Base-by-base conservation (phyloP, 2,329 filamentous ascomycete species). In the Cryphonectria parasitica region DNA sequence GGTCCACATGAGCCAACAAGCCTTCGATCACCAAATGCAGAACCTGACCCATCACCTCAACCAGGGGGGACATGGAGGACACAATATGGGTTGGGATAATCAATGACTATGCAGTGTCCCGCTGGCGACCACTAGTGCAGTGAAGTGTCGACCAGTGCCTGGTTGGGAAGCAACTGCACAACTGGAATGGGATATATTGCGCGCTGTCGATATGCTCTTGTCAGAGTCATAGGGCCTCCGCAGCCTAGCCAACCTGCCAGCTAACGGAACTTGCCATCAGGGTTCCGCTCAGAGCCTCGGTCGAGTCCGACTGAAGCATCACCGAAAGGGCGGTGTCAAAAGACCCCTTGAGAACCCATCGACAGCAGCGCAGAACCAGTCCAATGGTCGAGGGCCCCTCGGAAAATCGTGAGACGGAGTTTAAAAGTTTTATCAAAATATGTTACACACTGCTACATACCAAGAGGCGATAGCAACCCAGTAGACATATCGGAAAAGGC, bases 71-170 rank as follows among this genome's bases (percentile, higher is more conserved):
- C 71, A 72, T 13, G 49, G 63, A 7, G 67, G 63, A 2, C 65
- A 58, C 45, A 60, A 63, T 54, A 64, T 72, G 69, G 54, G 69
- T 2, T 72, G 71, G 71, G 69, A 72, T 31, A 66, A 63, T 36
- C 66, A 71, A 19, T 72, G 71, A 72, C 71, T 66, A 69, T 64
- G 56, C 58, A 31, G 60, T 61, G 71, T 34, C 69, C 71, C 67
- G 67, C 66, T 54, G 15, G 49, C 49, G 58, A 71, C 68, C 45
- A 56, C 62, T 13, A 56, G 61, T 28, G 64, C 67, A 56, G 45
- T 45, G 4, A 56, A 66, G 28, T 67, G 54, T 39, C 66, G 66
- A 45, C 58, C 67, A 49, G 54, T 71, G 58, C 52, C 66, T 56
- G 63, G 71, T 43, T 69, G 69, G 66, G 36, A 61, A 34, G 22